Evolutionary conservation across 2,329 filamentous ascomycete genomes (phyloP), one percentile per base, ranked within the genome.

Genomic region (Pestalotiopsis sp.): DNA sequence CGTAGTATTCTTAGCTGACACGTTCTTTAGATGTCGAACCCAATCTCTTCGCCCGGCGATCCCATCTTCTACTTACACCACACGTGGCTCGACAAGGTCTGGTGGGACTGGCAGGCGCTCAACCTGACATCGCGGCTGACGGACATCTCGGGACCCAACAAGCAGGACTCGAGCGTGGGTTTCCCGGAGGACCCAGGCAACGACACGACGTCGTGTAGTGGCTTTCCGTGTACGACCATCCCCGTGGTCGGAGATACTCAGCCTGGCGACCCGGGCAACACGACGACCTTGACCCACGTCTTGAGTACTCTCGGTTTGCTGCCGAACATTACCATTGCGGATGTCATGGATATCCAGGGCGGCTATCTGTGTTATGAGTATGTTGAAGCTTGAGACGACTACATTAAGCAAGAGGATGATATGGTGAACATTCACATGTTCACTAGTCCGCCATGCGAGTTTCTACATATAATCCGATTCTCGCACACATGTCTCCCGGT

Each of bases 51-150:
- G 4, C 61, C 61, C 12, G 61, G 31, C 6, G 61, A 63, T 59
- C 74, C 74, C 20, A 68, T 76, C 27, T 76, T 76, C 71, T 76
- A 71, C 57, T 70, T 76, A 3, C 74, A 75, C 39, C 74, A 76
- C 65, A 72, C 70, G 3, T 75, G 71, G 56, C 68, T 76, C 4
- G 74, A 76, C 59, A 72, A 72, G 25, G 38, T 76, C 4, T 75
- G 73, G 73, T 75, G 71, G 71, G 71, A 74, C 13, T 76, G 74
- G 74, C 74, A 76, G 41, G 67, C 72, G 12, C 38, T 56, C 14
- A 62, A 75, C 57, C 66, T 73, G 2, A 45, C 14, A 6, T 9
- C 25, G n/a, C 59, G 66, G 13, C 38, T 64, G 38, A 52, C n/a
- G n/a, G 66, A 68, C 23, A 68, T 68, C 39, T 17, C 20, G 12